Base-by-base conservation (phyloP, 2,329 filamentous ascomycete species). In the Zymoseptoria tritici region DNA sequence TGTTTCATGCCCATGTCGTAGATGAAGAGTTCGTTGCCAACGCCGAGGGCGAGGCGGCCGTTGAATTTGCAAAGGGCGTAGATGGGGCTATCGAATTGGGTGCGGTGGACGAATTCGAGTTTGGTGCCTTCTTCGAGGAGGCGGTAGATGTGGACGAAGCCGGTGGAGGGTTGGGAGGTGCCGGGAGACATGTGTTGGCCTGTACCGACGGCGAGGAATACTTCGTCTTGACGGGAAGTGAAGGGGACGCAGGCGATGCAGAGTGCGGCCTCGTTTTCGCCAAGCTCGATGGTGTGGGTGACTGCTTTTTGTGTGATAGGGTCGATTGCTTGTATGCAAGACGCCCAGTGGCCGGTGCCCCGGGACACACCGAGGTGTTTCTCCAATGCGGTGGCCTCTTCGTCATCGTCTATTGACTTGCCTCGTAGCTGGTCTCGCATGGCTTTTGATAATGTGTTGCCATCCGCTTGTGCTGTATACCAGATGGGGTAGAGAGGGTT, bases 91-190 rank as follows among this genome's bases (percentile, higher is more conserved):
- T 95, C 90, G 6, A 97, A 83, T 69, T 91, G 91, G 0, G 95
- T 99, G 75, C 97, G 97, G 77, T 99, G 94, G 63, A 97, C 92
- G 60, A 97, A 94, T 70, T 97, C 90, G 16, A 99, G 82, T 68
- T 91, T 86, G 58, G 85, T 86, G n/a, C 95, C 95, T 62, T 91
- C 85, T 54, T 95, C 88, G 56, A 88, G 84, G 73, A 99, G 90
- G 50, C 91, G 86, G 75, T 97, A 99, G 24, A 97, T 89, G 69
- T 97, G 90, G 42, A 99, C 89, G 67, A 88, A 96, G 0, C 93
- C 94, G 62, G 65, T 66, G 8, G 60, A 59, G 42, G 65, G 62
- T 9, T 60, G 61, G 11, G 62, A 67, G 2, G 63, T 60, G 49
- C 60, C 64, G 36, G 67, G 62, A 9, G 60, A 60, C 80, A 97